Evolutionary conservation across 805 yeast species (phyloP), one percentile per base, ranked within the genome.

Genomic region (Priceomyces fermenticarens): DNA sequence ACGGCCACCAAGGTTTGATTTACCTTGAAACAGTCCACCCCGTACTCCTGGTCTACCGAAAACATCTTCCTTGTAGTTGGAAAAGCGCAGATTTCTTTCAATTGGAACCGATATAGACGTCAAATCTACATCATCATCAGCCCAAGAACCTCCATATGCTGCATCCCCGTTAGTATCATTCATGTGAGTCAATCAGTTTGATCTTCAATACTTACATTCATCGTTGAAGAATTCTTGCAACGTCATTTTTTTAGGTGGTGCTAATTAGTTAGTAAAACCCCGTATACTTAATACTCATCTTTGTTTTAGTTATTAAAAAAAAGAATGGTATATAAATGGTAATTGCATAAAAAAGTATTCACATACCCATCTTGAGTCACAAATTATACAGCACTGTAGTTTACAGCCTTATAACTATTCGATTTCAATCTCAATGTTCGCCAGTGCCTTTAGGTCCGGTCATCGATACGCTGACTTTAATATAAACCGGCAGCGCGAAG

Each of bases 131-230:
- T 69, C 74, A 38, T 67, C 72, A 40, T 70, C 75, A 15, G 74
- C 75, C 75, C 75, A 70, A 35, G 74, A 69, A 34, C 73, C 72
- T 38, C 75, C 75, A 53, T 51, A 66, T 12, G 71, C 75, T 70
- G 43, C 10, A 17, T 20, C 15, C 23, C 15, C 8, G 54, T 53
- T 53, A 54, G 55, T 54, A 52, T 25, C 13, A 23, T 4, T 14
- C 35, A 23, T 31, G 11, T 15, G 17, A 12, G 11, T n/a, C 27
- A 15, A 2, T 14, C 14, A 9, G 13, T 10, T 30, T 37, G 3
- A 11, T 16, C 36, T 16, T 30, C n/a, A 30, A 40, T 57, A 70
- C 75, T 47, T 69, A 70, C 75, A 54, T 49, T 69, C 68, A 51
- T 70, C 72, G 49, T 60, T 60, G 60, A 67, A 59, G 57, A 70